Conservation (phyloP, 2,329 filamentous ascomycete genomes). For the Albifimbria verrucaria region DNA sequence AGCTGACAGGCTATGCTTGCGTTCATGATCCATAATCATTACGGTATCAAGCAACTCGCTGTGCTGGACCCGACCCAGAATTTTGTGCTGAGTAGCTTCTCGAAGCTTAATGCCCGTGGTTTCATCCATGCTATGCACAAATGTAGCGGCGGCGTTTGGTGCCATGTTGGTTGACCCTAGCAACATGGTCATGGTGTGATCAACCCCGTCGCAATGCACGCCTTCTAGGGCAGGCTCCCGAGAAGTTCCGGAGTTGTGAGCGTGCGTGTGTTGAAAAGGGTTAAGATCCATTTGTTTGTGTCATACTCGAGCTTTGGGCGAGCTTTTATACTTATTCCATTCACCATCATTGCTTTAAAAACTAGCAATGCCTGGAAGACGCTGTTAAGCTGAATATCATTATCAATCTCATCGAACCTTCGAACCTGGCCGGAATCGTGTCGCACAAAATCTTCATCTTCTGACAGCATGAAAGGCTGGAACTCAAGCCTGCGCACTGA, state of each 20-base stretch:
- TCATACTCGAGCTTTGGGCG: conserved; percentile 23
- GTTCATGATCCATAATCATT: conserved; percentile 22
- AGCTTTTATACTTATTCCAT: conserved; percentile 16
- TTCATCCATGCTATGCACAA: conserved; percentile 23
- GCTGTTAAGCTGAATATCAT: conserved; percentile 25
- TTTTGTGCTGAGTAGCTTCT: conserved; percentile 15
- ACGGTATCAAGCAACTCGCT: conserved; percentile 22
- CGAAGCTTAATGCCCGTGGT: conserved; percentile 17
- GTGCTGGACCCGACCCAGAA: conserved; percentile 20
- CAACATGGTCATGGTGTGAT: conserved; percentile 28
- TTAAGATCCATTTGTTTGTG: conserved; percentile 20
- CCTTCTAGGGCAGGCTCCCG: conserved; percentile 28
- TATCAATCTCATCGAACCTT: conserved; percentile 22
- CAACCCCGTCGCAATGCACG: conserved; percentile 27
- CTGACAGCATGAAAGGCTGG: conserved; percentile 23
- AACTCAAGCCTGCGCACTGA: conserved; percentile 22
- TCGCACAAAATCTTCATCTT: conserved; percentile 25
- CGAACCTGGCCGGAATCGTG: conserved; percentile 25
- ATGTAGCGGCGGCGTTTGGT: conserved; percentile 23
- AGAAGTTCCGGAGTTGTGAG: conserved; percentile 22
- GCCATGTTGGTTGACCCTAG: conserved; percentile 24
- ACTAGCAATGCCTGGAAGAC: conserved; percentile 24
- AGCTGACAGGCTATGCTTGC: conserved; percentile 22
- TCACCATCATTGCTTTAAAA: conserved; percentile 25
- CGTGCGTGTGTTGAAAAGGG: conserved; percentile 25